Base-by-base conservation (phyloP, 108 stramenopile species). In the Cyclostephanos invisitatus region DNA sequence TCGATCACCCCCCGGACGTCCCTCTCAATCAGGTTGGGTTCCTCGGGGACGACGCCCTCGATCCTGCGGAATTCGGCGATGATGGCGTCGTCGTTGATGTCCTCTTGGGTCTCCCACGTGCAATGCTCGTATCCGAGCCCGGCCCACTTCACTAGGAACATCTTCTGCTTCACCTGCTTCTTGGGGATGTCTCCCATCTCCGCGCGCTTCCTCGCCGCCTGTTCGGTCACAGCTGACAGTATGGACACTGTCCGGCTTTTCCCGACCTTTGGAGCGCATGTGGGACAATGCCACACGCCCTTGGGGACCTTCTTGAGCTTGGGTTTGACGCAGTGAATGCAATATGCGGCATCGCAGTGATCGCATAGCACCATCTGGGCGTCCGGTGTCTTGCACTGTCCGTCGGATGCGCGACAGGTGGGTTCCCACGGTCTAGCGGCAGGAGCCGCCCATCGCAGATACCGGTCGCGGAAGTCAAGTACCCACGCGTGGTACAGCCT, bases 141-240 rank as follows among this genome's bases (percentile, higher is more conserved):
- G 8, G 81, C 79, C 99, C 99, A 99, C 70, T 99, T 99, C 62
- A 99, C 97, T 10, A 99, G 84, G 70, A 95, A 92, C 87, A 93
- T 87, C 8, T 81, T 88, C 67, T 90, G 80, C 50, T 85, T 90
- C 9, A 93, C 84, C 56, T 78, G 79, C 50, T 89, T 84, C 67
- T 86, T 92, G 21, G 93, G 91, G 9, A 83, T 83, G 56, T 93
- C 92, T 11, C 89, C 91, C 8, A 90, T 78, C 64, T 94, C 90
- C 0, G 95, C 95, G 46, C 89, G 63, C 49, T 88, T 90, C 62
- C 86, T 78, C 42, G 91, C 91, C 2, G 88, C 91, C 51, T 84
- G 78, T 64, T 93, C 92, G 9, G 90, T 82, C 15, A 89, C 77
- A 12, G 93, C 90, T 36, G 93, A 94, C 44, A 89, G 76, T 68